A percentile compares a stretch with the other conserved stretches of the same genome.
Conservation (phyloP, 83 land plant species). For the Thuja plicata region DNA sequence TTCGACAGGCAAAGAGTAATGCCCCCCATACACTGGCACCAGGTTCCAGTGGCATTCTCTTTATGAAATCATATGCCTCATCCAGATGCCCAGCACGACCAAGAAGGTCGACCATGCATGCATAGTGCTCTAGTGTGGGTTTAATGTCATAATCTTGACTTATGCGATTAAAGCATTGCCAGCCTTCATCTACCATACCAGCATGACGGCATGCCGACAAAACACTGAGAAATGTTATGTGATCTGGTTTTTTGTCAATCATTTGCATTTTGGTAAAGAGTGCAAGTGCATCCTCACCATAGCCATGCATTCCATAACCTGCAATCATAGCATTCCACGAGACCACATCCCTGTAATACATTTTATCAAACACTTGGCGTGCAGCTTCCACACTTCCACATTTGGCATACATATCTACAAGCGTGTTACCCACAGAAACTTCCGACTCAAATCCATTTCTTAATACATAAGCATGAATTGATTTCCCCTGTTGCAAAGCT, state of each 20-base stretch:
- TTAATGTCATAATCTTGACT: neutral
- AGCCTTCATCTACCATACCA: slow-evolving; percentile 1
- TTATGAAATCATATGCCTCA: slow-evolving; percentile 9
- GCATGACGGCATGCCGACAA: slow-evolving; percentile 15
- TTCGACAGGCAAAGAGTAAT: slow-evolving; percentile 1
- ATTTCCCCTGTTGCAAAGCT: slow-evolving; percentile 3
- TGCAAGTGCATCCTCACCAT: slow-evolving; percentile 6
- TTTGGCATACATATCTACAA: slow-evolving; percentile 12
- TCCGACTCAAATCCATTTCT: slow-evolving; percentile 1
- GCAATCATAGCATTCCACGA: slow-evolving; percentile 5
- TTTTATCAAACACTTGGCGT: neutral
- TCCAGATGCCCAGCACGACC: slow-evolving; percentile 9
- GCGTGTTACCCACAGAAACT: neutral
- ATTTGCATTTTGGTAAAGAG: slow-evolving; percentile 1
- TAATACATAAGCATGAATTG: slow-evolving; percentile 1
- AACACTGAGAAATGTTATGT: neutral
- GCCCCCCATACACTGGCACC: slow-evolving; percentile 8
- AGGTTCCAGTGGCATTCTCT: slow-evolving; percentile 2
- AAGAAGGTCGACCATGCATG: slow-evolving; percentile 11
- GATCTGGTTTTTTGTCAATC: neutral
- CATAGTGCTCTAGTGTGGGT: neutral
- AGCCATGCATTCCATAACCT: slow-evolving; percentile 12
- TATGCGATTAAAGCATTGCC: neutral
- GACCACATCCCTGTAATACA: slow-evolving; percentile 9
- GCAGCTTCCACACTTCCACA: slow-evolving; percentile 13